Conservation (phyloP, 176 grass and related monocot genomes). For the Zea luxurians region DNA sequence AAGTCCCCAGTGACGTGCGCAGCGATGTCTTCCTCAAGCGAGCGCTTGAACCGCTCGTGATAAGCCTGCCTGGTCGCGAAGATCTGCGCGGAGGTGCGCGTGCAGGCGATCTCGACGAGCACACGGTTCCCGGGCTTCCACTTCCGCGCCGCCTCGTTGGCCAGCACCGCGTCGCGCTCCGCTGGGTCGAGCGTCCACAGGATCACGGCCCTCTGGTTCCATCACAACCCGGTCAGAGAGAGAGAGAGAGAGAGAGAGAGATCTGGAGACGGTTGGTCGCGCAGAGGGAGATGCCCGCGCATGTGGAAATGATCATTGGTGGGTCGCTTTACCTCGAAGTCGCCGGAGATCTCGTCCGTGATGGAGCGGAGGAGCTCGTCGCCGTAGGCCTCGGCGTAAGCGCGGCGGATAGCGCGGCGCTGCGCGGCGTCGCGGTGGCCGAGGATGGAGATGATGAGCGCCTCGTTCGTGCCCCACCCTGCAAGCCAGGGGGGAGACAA, state of each 20-base stretch:
- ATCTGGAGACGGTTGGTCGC: neutral
- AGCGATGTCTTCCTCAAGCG: conserved; percentile 91
- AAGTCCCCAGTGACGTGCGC: conserved; percentile 73
- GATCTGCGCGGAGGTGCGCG: conserved; percentile 56
- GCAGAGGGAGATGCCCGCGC: neutral
- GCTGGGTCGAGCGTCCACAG: conserved; percentile 82
- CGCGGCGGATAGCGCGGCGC: conserved; percentile 67
- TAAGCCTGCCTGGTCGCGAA: conserved; percentile 68
- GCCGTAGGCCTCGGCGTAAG: conserved; percentile 66
- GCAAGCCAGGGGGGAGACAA: neutral
- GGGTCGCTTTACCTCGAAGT: conserved; percentile 72
- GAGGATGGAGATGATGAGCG: conserved; percentile 86
- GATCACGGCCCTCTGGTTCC: conserved; percentile 66
- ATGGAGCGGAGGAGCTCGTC: conserved; percentile 84
- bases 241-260: conserved; percentile 10
- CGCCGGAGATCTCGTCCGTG: conserved; percentile 81
- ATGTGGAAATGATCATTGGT: neutral
- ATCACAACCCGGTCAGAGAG: neutral
- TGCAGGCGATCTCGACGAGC: conserved; percentile 83
- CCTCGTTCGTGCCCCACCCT: conserved; percentile 96
- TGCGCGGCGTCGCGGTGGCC: conserved; percentile 79
- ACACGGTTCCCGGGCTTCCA: conserved; percentile 71
- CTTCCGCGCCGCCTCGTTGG: conserved; percentile 71
- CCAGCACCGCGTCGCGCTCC: conserved; percentile 85
- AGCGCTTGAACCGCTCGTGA: conserved; percentile 77